Conservation (phyloP, 805 yeast species). For the Yarrowia divulgata region DNA sequence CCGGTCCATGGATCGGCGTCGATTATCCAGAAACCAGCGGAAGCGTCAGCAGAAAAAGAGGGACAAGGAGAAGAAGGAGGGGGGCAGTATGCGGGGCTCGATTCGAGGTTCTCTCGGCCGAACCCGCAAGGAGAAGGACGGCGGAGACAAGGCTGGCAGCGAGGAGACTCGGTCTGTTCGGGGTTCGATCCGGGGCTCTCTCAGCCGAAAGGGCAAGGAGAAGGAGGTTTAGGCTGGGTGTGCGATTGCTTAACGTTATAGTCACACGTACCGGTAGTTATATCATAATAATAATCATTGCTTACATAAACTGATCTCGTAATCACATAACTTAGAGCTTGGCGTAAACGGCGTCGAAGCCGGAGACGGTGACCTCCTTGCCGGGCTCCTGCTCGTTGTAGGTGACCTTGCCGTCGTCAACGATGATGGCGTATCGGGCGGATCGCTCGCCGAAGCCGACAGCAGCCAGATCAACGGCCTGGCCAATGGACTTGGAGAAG, state of each 20-base stretch:
- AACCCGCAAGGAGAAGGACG: neutral
- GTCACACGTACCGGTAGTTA: neutral
- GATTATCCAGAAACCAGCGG: neutral
- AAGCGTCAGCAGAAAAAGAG: neutral
- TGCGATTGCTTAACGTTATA: neutral
- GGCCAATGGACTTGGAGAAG: conserved; percentile 67
- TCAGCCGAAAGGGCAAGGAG: conserved; percentile 24
- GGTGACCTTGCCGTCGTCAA: conserved; percentile 62
- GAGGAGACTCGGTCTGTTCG: conserved; percentile 10
- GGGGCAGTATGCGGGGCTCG: conserved; percentile 1
- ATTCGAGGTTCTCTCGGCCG: conserved; percentile 18
- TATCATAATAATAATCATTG: neutral
- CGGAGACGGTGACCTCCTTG: conserved; percentile 56
- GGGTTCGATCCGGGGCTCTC: conserved; percentile 17
- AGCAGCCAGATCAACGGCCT: conserved; percentile 60
- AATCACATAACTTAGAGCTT: conserved; percentile 46
- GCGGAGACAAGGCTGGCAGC: neutral
- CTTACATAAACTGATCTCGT: conserved; percentile 6
- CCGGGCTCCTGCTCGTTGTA: conserved; percentile 60
- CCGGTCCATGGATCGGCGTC: conserved; percentile 2
- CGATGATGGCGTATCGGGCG: conserved; percentile 74
- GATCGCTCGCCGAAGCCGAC: conserved; percentile 66
- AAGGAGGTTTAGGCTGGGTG: neutral
- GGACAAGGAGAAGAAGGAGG: conserved; percentile 14
- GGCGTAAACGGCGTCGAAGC: conserved; percentile 56